phyloP scores from a whole-genome alignment of 2,329 filamentous ascomycete genomes.

The Plectosphaerella plurivora region DNA sequence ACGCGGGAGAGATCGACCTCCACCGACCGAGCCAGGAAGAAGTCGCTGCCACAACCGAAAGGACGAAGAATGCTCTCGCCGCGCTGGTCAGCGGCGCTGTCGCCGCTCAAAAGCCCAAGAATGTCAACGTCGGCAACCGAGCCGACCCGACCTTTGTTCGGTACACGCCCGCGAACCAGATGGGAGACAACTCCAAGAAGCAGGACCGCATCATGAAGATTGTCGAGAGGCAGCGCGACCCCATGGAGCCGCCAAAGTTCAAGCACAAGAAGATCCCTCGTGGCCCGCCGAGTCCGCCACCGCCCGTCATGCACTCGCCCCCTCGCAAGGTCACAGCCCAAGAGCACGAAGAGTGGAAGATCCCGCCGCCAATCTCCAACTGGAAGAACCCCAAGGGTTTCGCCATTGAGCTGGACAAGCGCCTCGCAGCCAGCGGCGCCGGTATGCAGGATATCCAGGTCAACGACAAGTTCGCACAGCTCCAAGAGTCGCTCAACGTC shows the following conservation, averaged over 20 bases:
- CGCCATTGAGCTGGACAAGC: slow-evolving; percentile 92
- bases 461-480: slow-evolving; percentile 97
- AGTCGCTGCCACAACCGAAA: slow-evolving; percentile 77
- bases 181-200: slow-evolving; percentile 83
- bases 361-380: slow-evolving; percentile 81
- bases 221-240: slow-evolving; percentile 87
- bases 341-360: slow-evolving; percentile 96
- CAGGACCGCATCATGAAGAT: slow-evolving; percentile 98
- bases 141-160: slow-evolving; percentile 90
- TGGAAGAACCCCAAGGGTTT: slow-evolving; percentile 99
- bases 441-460: slow-evolving; percentile 91
- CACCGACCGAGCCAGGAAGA: slow-evolving; percentile 81
- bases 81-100: slow-evolving; percentile 80
- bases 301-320: slow-evolving; percentile 91
- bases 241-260: slow-evolving; percentile 96
- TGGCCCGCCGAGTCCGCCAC: slow-evolving; percentile 86
- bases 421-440: slow-evolving; percentile 87
- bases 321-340: slow-evolving; percentile 93
- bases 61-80: slow-evolving; percentile 81
- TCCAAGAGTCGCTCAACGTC: slow-evolving; percentile 89
- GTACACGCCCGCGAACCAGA: slow-evolving; percentile 94
- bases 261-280: slow-evolving; percentile 98
- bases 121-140: slow-evolving; percentile 74
- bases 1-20: slow-evolving; percentile 86
- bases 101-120: slow-evolving; percentile 93